These are phyloP conservation scores for Lasiodiplodia gonubiensis DNA, from an alignment of 2,329 filamentous ascomycete genomes.

Conservation along the genomic window DNA sequence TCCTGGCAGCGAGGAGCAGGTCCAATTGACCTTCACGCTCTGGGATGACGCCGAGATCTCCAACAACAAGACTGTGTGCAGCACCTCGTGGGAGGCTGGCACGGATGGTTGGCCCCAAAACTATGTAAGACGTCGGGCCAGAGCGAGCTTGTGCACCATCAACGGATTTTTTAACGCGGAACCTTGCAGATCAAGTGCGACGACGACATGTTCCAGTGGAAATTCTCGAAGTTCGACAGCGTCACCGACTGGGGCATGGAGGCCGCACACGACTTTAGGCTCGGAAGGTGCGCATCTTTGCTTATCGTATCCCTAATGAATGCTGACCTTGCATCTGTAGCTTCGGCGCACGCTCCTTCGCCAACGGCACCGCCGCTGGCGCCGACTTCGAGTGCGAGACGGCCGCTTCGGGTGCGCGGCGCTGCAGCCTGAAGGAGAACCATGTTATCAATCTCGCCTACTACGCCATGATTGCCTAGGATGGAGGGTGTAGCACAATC, in stretches of 20 bases:
- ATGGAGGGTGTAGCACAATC: not conserved
- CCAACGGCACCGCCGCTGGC: slow-evolving; percentile 1
- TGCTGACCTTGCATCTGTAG: not conserved
- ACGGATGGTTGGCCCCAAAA: slow-evolving; percentile 10
- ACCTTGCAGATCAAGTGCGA: slow-evolving; percentile 15
- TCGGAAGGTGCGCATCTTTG: not conserved
- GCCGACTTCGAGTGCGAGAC: slow-evolving; percentile 1
- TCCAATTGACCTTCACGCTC: slow-evolving; percentile 9
- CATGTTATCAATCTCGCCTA: not conserved
- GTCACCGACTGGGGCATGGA: slow-evolving; percentile 16
- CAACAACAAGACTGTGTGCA: not conserved
- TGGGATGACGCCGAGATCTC: not conserved
- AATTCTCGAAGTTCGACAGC: slow-evolving; percentile 21
- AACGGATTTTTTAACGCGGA: slow-evolving; percentile 2
- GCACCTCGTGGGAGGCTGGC: slow-evolving; percentile 6
- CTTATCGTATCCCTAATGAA: not conserved
- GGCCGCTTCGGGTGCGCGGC: not conserved
- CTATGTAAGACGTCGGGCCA: not conserved
- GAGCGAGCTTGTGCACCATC: not conserved
- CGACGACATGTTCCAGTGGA: not conserved
- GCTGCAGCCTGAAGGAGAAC: slow-evolving; percentile 12
- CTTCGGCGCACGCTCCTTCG: not conserved
- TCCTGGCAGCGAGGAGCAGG: not conserved
- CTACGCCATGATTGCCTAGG: slow-evolving; percentile 16
- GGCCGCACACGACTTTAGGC: slow-evolving; percentile 1